phyloP scores from a whole-genome alignment of 305 asterid genomes.

The Ilex paraguariensis region DNA sequence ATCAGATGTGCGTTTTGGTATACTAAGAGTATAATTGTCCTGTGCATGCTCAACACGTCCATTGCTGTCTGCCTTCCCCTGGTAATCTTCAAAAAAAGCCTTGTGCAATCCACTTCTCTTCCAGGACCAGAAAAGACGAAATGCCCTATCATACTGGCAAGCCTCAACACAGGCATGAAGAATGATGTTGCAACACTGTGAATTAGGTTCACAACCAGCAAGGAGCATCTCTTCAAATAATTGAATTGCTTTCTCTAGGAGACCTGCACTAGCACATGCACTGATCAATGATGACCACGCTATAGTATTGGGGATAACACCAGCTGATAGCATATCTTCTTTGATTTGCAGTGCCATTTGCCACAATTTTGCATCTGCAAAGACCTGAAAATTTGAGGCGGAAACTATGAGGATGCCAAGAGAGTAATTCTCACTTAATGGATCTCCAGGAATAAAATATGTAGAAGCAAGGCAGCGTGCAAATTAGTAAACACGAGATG shows the following conservation, averaged over 20 bases:
- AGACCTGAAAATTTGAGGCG: constrained; percentile 58
- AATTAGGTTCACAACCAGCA: constrained; percentile 68
- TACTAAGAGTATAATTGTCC: constrained; percentile 18
- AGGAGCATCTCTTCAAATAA: constrained; percentile 87
- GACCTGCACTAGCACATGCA: constrained; percentile 89
- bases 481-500: too few relatives aligned
- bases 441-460: constrained; percentile 11
- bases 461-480: constrained; percentile 1
- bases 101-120: constrained; percentile 48
- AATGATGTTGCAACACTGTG: constrained; percentile 78
- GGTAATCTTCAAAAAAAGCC: constrained; percentile 21
- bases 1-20: constrained; percentile 11
- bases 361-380: constrained; percentile 96
- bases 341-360: constrained; percentile 68
- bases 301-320: constrained; percentile 69
- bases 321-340: constrained; percentile 72
- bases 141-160: constrained; percentile 89
- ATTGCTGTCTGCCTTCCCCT: constrained; percentile 14
- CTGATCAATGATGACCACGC: constrained; percentile 91
- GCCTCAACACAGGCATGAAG: constrained; percentile 93
- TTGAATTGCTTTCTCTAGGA: constrained; percentile 65
- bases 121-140: constrained; percentile 81
- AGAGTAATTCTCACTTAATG: neutral
- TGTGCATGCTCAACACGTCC: constrained; percentile 15
- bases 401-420: constrained; percentile 20